Evolutionary conservation across 2,329 filamentous ascomycete genomes (phyloP).

Genomic region (Fusarium sp.): DNA sequence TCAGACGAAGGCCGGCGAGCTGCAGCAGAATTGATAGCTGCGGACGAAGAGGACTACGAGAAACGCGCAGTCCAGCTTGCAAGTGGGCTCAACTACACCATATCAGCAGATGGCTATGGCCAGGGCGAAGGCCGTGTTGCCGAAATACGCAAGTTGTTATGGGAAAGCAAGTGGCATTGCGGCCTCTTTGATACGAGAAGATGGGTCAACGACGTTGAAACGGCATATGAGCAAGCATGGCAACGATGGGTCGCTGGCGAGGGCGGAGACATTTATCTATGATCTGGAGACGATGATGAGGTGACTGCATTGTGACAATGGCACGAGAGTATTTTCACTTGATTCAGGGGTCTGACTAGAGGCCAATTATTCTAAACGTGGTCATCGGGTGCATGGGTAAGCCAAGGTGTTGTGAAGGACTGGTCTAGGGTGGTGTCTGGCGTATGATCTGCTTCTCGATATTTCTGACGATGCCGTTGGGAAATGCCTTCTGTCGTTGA

Average conservation of each 20-base stretch:
- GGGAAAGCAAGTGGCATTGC: constrained; percentile 85
- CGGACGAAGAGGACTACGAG: constrained; percentile 87
- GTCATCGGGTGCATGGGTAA: constrained; percentile 22
- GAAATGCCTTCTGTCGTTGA: constrained; percentile 10
- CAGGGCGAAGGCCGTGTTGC: constrained; percentile 77
- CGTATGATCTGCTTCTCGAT: constrained; percentile 21
- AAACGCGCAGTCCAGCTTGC: constrained; percentile 78
- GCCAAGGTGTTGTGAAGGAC: constrained; percentile 13
- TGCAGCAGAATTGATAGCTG: constrained; percentile 81
- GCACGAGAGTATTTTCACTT: constrained; percentile 1
- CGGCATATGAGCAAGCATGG: constrained; percentile 91
- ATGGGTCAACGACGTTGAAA: constrained; percentile 92
- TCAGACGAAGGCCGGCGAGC: constrained; percentile 74
- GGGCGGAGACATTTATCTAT: constrained; percentile 93
- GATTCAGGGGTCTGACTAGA: constrained; percentile 6
- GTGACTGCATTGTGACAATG: constrained; percentile 1
- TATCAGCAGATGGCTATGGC: constrained; percentile 60
- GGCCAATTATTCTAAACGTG: constrained; percentile 14
- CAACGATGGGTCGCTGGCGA: constrained; percentile 85
- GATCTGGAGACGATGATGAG: constrained; percentile 10
- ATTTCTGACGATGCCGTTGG: constrained; percentile 3
- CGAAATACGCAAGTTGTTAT: constrained; percentile 84
- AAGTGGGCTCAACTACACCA: constrained; percentile 70
- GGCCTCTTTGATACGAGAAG: constrained; percentile 90
- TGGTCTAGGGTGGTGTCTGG: constrained; percentile 27